Evolutionary conservation across 2,329 filamentous ascomycete genomes (phyloP).

Genomic region (Hymenoscyphus fraxineus): DNA sequence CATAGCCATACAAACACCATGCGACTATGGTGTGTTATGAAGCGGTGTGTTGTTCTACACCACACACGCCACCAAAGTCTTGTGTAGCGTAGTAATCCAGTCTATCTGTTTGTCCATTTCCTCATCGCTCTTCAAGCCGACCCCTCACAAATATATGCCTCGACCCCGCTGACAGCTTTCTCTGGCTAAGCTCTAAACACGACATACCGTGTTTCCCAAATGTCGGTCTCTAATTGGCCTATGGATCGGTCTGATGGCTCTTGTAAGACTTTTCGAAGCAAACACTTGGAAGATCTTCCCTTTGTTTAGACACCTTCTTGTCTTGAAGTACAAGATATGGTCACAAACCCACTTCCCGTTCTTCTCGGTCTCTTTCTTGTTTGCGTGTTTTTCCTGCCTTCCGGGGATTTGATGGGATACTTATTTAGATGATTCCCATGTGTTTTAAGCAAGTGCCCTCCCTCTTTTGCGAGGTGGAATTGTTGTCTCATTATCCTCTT

Average conservation of each 20-base stretch:
- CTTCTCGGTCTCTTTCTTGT: not conserved
- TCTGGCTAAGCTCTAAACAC: slow-evolving; percentile 7
- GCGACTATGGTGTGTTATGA: not conserved
- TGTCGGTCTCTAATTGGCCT: not conserved
- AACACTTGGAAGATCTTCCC: slow-evolving; percentile 2
- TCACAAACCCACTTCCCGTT: not conserved
- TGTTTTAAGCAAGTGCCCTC: not conserved
- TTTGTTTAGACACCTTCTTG: not conserved
- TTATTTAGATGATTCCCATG: not conserved
- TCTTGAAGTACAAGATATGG: slow-evolving; percentile 3
- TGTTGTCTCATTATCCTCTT: not conserved
- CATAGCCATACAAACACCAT: not conserved
- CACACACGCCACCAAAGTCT: not conserved
- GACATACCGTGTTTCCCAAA: slow-evolving; percentile 4
- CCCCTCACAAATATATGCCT: slow-evolving; percentile 8
- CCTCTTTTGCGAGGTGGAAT: not conserved
- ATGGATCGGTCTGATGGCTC: slow-evolving; percentile 7
- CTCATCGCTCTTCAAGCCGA: not conserved
- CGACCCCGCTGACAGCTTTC: not conserved
- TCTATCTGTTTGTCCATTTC: slow-evolving; percentile 3
- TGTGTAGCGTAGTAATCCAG: not conserved
- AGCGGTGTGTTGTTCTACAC: not conserved
- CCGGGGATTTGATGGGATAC: not conserved
- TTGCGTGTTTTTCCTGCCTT: not conserved
- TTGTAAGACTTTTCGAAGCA: slow-evolving; percentile 1